Base-by-base conservation (phyloP, 129 eudicot species). In the Dittrichia graveolens region DNA sequence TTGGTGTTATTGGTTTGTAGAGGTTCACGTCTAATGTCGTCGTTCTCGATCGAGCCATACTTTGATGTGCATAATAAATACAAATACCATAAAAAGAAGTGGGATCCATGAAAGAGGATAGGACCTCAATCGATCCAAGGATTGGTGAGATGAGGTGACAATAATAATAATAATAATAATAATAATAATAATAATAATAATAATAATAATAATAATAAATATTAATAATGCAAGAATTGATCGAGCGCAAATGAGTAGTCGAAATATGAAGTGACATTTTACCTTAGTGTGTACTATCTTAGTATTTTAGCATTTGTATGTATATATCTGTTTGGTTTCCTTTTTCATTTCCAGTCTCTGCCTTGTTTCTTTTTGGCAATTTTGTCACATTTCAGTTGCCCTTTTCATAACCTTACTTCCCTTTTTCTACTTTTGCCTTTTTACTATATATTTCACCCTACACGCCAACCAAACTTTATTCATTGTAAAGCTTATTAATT, bases 211-310 rank as follows among this genome's bases (percentile, higher is more conserved):
- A 24, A 24, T 24, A 65, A 71, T 14, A 56, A 69, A n/a, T n/a
- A n/a, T n/a, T 76, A 69, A 60, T 77, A 77, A 77, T 77, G 81
- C 75, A 48, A 59, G 38, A 77, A 59, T 68, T 68, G 81, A 77
- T 63, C 46, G 61, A 67, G 53, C 38, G 34, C 46, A 67, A 67
- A n/a, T n/a, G n/a, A n/a, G n/a, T 35, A 67, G 10, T 67, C 68
- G 63, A 77, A 68, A 38, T 16, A 18, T 49, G 81, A 69, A 47
- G 63, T 61, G 81, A 77, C 81, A 59, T 77, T 69, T 77, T 77
- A 77, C 81, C 81, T 60, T 71, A 61, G 58, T 58, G 31, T 61
- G 31, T 24, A 24, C 31, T 24, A 65, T 65, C 64, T 69, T 77
- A 59, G 75, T 77, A 40, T 77, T 48, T 16, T 76, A 67, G 81